Evolutionary conservation across 2,329 filamentous ascomycete genomes (phyloP).

Genomic region (Incumbomyces lentus): DNA sequence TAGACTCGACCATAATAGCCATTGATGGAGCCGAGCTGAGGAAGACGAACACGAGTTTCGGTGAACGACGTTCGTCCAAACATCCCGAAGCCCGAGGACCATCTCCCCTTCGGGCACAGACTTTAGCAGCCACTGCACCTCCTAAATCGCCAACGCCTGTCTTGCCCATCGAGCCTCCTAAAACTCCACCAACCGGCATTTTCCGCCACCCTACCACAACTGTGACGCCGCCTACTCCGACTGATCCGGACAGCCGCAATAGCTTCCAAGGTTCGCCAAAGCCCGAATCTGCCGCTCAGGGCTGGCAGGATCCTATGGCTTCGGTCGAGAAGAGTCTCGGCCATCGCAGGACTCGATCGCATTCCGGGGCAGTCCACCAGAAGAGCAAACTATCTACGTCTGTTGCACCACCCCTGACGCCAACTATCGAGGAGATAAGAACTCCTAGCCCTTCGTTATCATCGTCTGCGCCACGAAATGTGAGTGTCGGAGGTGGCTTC

Average conservation of each 20-base stretch:
- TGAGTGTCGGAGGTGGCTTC: conserved; percentile 49
- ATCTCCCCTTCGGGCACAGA: conserved; percentile 3
- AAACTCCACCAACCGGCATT: conserved; percentile 22
- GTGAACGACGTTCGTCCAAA: conserved; percentile 2
- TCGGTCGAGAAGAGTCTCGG: conserved; percentile 26
- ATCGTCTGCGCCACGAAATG: conserved; percentile 11
- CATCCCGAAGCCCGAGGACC: conserved; percentile 2
- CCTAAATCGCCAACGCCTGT: conserved; percentile 26
- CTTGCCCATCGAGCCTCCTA: conserved; percentile 8
- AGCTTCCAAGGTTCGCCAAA: neutral
- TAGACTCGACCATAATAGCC: conserved; percentile 2
- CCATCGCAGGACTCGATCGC: conserved; percentile 54
- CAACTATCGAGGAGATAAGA: conserved; percentile 56
- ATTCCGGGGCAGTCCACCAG: conserved; percentile 41
- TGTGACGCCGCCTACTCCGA: conserved; percentile 55
- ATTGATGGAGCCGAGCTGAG: neutral
- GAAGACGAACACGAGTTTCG: conserved; percentile 1
- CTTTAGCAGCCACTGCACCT: conserved; percentile 22
- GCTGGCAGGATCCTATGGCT: conserved; percentile 23
- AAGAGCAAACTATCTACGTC: conserved; percentile 84
- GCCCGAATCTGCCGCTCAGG: conserved; percentile 5
- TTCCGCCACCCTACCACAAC: conserved; percentile 42
- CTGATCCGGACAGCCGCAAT: conserved; percentile 25
- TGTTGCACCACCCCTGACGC: conserved; percentile 61
- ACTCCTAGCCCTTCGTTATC: conserved; percentile 40